Percentiles rank a stretch among this genome's conserved stretches.
phyloP scores from a whole-genome alignment of 1,284 basidiomycete genomes.

The Dichomitus squalens region DNA sequence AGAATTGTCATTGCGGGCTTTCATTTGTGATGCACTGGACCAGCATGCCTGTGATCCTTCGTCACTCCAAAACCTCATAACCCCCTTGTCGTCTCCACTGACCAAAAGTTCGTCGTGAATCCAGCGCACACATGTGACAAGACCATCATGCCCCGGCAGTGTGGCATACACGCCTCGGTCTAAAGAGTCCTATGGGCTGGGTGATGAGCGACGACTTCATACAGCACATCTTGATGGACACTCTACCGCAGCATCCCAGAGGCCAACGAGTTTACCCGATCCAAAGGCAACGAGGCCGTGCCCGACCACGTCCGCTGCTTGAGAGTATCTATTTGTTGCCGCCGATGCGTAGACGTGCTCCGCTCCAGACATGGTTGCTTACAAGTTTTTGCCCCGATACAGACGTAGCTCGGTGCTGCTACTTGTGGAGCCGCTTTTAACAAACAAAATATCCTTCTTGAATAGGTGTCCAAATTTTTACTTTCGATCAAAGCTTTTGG shows the following conservation, averaged over 20 bases:
- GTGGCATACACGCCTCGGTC: slow-evolving; percentile 67
- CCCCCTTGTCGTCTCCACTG: slow-evolving; percentile 77
- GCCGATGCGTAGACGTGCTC: slow-evolving; percentile 73
- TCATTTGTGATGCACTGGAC: not conserved
- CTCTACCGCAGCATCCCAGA: slow-evolving; percentile 74
- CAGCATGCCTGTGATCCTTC: slow-evolving; percentile 41
- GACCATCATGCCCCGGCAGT: slow-evolving; percentile 71
- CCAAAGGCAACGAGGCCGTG: slow-evolving; percentile 76
- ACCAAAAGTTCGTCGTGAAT: slow-evolving; percentile 51
- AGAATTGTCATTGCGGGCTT: slow-evolving; percentile 24
- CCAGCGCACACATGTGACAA: slow-evolving; percentile 80
- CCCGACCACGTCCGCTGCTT: slow-evolving; percentile 60
- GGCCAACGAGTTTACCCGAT: slow-evolving; percentile 71
- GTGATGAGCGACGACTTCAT: not conserved
- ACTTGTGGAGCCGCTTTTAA: too few relatives aligned
- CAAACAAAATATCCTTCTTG: too few relatives aligned
- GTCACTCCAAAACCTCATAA: slow-evolving; percentile 56
- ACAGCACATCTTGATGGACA: not conserved
- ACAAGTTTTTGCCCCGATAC: not conserved
- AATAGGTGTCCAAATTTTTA: too few relatives aligned
- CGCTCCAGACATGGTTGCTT: slow-evolving; percentile 36
- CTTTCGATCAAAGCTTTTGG: slow-evolving; percentile 1
- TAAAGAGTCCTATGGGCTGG: slow-evolving; percentile 41
- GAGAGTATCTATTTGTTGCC: slow-evolving; percentile 75
- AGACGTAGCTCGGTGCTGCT: not conserved